Percentiles rank a stretch among this genome's conserved stretches.
These are phyloP conservation scores for Theileria luwenshuni DNA, from an alignment of 169 alveolate species.

Conservation along the genomic window DNA sequence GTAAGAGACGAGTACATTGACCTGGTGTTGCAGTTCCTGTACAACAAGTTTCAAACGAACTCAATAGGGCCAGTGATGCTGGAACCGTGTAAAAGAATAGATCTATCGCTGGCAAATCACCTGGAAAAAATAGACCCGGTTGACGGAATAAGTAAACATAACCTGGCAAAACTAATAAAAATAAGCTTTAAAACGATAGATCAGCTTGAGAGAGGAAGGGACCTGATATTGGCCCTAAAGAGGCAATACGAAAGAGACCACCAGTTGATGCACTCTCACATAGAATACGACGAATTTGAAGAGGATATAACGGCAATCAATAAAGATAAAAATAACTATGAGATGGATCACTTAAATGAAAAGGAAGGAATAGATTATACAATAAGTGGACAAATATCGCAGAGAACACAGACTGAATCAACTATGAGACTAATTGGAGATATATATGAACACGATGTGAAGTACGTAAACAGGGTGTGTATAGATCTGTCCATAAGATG, in stretches of 20 bases:
- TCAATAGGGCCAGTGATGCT: conserved; percentile 47
- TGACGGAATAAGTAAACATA: conserved; percentile 49
- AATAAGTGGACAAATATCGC: conserved; percentile 43
- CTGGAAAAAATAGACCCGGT: conserved; percentile 56
- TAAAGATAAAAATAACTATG: conserved; percentile 8
- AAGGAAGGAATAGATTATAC: neutral
- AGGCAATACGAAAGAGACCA: conserved; percentile 36
- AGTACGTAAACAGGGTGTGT: conserved; percentile 90
- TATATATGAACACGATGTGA: conserved; percentile 94
- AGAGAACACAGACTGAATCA: conserved; percentile 71
- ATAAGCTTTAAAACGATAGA: conserved; percentile 64
- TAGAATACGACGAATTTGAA: conserved; percentile 58
- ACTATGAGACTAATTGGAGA: conserved; percentile 84
- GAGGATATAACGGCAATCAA: conserved; percentile 27
- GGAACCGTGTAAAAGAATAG: conserved; percentile 50
- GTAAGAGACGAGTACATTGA: conserved; percentile 26
- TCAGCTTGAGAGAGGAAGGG: conserved; percentile 51
- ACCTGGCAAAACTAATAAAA: conserved; percentile 47
- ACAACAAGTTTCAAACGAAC: conserved; percentile 33
- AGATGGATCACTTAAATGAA: conserved; percentile 5
- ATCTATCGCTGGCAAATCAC: conserved; percentile 66
- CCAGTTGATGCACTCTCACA: conserved; percentile 1
- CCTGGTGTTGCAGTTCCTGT: conserved; percentile 40
- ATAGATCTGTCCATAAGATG: conserved; percentile 94
- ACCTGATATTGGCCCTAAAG: conserved; percentile 30